Evolutionary conservation across 2,329 filamentous ascomycete genomes (phyloP).

Genomic region (Akanthomyces lecanii): DNA sequence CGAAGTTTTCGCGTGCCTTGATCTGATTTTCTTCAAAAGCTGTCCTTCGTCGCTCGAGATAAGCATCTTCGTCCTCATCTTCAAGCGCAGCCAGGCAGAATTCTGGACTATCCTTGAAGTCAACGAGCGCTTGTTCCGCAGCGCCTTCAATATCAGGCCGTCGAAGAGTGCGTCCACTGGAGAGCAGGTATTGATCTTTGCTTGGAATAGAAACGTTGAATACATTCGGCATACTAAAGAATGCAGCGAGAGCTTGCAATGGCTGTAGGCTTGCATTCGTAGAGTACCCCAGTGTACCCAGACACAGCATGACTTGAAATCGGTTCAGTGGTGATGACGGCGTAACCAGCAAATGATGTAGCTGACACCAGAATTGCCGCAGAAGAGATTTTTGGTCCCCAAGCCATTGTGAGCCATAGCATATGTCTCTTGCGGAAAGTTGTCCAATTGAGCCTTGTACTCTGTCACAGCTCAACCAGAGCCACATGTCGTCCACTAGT

Average conservation of each 20-base stretch:
- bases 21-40: neutral
- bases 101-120: neutral
- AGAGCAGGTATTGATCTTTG: neutral
- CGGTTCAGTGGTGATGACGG: neutral
- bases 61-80: neutral
- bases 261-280: neutral
- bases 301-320: conserved; percentile 7
- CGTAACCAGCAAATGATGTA: neutral
- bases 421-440: neutral
- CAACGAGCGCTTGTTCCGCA: neutral
- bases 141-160: neutral
- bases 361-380: neutral
- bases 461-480: neutral
- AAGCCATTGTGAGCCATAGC: conserved; percentile 4
- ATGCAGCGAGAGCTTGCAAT: neutral
- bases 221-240: neutral
- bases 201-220: neutral
- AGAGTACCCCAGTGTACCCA: neutral
- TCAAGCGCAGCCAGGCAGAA: neutral
- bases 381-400: neutral
- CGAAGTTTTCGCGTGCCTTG: neutral
- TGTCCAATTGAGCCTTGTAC: neutral
- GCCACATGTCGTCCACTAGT: neutral
- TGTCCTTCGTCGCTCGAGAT: neutral
- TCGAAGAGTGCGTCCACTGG: neutral